Evolutionary conservation across 345 rosid genomes (phyloP).

Genomic region (Litchi chinensis): DNA sequence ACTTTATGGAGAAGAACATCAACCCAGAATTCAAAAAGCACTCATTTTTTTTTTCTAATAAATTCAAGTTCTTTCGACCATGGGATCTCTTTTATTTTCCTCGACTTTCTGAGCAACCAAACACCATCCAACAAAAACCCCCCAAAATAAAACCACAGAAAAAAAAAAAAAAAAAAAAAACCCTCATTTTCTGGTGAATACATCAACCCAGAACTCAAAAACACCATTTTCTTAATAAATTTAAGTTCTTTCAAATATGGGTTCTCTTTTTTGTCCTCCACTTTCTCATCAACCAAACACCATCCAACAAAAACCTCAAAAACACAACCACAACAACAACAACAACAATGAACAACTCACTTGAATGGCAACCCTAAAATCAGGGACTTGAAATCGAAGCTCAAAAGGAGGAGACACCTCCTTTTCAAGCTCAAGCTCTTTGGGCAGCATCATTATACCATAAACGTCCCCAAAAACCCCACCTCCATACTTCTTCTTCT

Average conservation of each 20-base stretch:
- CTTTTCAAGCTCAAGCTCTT: slow-evolving; percentile 56
- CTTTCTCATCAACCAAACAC: slow-evolving; percentile 18
- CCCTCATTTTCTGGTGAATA: no score
- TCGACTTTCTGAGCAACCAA: slow-evolving; percentile 15
- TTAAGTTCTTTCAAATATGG: background rate
- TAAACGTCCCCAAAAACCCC: slow-evolving; percentile 53
- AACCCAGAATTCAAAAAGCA: background rate
- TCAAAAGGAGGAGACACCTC: slow-evolving; percentile 49
- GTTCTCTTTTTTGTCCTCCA: background rate
- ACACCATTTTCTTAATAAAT: background rate
- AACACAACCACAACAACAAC: no score
- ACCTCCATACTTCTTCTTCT: slow-evolving; percentile 44
- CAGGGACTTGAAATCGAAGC: slow-evolving; percentile 65
- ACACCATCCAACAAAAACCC: background rate
- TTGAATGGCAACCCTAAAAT: slow-evolving; percentile 50
- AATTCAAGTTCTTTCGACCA: background rate
- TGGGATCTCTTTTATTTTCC: background rate
- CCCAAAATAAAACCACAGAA: background rate
- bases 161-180: background rate
- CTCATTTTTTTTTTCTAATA: background rate
- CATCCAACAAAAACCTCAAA: background rate
- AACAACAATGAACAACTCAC: slow-evolving; percentile 32
- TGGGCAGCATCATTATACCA: slow-evolving; percentile 60
- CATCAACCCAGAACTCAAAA: background rate
- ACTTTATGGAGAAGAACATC: background rate